Evolutionary conservation across 2,329 filamentous ascomycete species (phyloP).

Genomic region (Alternaria brassicicola): DNA sequence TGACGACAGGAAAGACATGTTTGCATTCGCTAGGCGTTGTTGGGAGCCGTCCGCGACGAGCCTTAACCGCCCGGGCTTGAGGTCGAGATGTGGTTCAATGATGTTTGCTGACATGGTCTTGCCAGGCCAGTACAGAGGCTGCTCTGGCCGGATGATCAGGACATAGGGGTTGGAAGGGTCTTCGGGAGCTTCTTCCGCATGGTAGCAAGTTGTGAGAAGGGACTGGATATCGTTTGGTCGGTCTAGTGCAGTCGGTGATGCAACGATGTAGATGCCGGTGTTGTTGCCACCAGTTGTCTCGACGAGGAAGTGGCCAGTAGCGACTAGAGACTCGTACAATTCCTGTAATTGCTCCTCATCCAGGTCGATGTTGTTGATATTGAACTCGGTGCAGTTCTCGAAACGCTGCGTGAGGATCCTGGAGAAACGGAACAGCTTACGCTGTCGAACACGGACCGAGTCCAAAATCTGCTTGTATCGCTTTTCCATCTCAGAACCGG

Average conservation of each 20-base stretch:
- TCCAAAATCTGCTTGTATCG: conserved; percentile 95
- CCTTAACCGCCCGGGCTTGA: conserved; percentile 84
- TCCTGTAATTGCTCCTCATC: conserved; percentile 71
- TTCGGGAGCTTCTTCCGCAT: conserved; percentile 70
- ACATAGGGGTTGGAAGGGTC: conserved; percentile 83
- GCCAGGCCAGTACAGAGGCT: conserved; percentile 80
- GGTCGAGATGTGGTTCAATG: conserved; percentile 78
- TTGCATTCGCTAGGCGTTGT: conserved; percentile 76
- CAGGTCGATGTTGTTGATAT: conserved; percentile 76
- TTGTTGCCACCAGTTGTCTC: conserved; percentile 73
- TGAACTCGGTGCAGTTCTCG: conserved; percentile 96
- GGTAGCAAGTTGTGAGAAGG: conserved; percentile 80
- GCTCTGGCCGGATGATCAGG: conserved; percentile 82
- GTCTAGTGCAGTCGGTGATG: conserved; percentile 77
- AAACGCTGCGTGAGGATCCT: conserved; percentile 90
- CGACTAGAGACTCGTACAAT: conserved; percentile 79
- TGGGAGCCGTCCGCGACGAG: conserved; percentile 89
- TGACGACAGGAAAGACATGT: conserved; percentile 75
- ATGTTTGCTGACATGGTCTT: conserved; percentile 73
- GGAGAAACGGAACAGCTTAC: conserved; percentile 95
- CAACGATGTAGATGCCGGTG: conserved; percentile 76
- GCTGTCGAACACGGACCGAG: conserved; percentile 92
- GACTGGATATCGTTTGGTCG: conserved; percentile 82
- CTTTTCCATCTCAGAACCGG: conserved; percentile 86
- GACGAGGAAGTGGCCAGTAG: conserved; percentile 86